Percentiles rank a stretch among this genome's conserved stretches.
These are phyloP conservation scores for Craterostigma plantagineum DNA, from an alignment of 257 asterid genomes.

Conservation along the genomic window DNA sequence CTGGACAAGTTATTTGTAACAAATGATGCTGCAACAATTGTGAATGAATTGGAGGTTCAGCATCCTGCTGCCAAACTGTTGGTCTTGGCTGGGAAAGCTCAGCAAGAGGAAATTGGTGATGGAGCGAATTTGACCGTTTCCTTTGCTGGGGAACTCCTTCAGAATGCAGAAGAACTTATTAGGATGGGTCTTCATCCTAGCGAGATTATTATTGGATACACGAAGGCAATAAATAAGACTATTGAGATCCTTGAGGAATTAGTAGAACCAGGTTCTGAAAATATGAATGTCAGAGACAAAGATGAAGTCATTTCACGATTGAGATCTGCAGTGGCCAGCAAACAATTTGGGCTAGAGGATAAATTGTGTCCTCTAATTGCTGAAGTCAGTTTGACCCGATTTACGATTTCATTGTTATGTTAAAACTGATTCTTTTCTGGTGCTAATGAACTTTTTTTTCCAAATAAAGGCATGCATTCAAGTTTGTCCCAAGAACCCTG, in stretches of 20 bases:
- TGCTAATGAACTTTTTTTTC: too few relatives aligned
- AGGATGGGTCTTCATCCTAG: conserved; percentile 98
- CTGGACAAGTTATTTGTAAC: conserved; percentile 86
- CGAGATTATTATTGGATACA: conserved; percentile 78
- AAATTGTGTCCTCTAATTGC: conserved; percentile 58
- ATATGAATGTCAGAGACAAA: conserved; percentile 64
- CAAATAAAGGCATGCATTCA: conserved; percentile 66
- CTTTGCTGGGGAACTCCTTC: conserved; percentile 95
- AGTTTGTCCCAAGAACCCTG: conserved; percentile 90
- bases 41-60: conserved; percentile 93
- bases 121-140: conserved; percentile 90
- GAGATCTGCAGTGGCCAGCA: conserved; percentile 93
- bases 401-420: conserved; percentile 2
- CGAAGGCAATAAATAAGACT: conserved; percentile 69
- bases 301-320: conserved; percentile 55
- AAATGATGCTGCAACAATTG: conserved; percentile 92
- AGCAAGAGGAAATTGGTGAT: conserved; percentile 92
- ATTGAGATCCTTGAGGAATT: conserved; percentile 53
- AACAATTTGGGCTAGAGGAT: conserved; percentile 85
- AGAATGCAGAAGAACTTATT: conserved; percentile 88
- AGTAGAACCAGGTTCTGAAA: conserved; percentile 67
- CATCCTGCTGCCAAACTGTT: conserved; percentile 97
- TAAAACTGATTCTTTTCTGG: background rate
- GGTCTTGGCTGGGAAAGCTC: conserved; percentile 95
- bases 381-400: conserved; percentile 24